Base-by-base conservation (phyloP, 371 early-diverging fungal species). In the Mortierella sp. region DNA sequence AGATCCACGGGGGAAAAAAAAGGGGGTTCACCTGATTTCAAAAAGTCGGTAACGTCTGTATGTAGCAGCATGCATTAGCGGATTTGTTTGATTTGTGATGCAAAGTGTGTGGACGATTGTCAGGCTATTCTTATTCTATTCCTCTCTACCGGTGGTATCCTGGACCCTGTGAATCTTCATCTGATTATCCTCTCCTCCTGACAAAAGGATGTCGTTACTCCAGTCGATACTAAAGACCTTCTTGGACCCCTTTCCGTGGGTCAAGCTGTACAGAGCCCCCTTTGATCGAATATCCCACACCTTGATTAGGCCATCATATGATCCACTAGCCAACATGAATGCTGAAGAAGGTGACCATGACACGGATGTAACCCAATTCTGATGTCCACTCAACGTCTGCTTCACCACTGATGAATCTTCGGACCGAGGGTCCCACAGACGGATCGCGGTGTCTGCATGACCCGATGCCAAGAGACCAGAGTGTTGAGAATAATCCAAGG, bases 261-360 rank as follows among this genome's bases (percentile, higher is more conserved):
- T 64, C 55, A 94, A 62, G 5, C 91, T 87, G 69, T 93, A 93
- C 53, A 94, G 74, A 27, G 96, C 87, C 6, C 86, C 89, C 58
- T 86, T 88, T 80, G 91, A 91, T 71, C 98, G 89, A 42, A 96
- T 89, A 82, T 98, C 98, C 97, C 97, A 97, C 41, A 97, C 89
- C 67, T 93, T 92, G 60, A 96, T 80, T n/a, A 91, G 86, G 19
- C 89, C 83, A 78, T 98, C 98, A 69, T 95, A 94, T 38, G 95
- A 94, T 30, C 89, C 92, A 57, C 90, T 89, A 18, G 91, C 94
- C 55, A 98, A 78, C 56, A 87, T 84, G 80, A 86, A 91, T 30
- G 87, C 82, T 31, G 90, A 90, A n/a, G 80, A 82, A 13, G 91
- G 88, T 0, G 95, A 91, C 95, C 95, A 96, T n/a, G 88, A 80